phyloP scores from a whole-genome alignment of 495 filamentous ascomycete species.

The Lasiosphaeriaceae sp. region DNA sequence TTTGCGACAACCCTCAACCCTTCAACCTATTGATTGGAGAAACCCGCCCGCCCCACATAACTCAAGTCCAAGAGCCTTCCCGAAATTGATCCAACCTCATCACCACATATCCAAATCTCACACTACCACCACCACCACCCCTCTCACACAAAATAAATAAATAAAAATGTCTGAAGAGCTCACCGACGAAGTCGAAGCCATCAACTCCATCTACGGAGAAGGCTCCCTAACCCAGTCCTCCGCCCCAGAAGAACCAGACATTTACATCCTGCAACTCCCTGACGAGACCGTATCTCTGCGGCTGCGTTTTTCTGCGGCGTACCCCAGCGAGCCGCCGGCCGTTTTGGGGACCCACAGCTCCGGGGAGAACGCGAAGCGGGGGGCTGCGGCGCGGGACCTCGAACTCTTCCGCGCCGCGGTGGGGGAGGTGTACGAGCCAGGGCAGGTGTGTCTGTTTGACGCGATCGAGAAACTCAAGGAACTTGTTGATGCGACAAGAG shows the following conservation, averaged over 20 bases:
- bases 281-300: constrained; percentile 50
- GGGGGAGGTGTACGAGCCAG: constrained; percentile 59
- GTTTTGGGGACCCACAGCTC: constrained; percentile 65
- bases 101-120: too few relatives aligned
- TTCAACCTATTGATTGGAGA: too few relatives aligned
- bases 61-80: too few relatives aligned
- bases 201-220: constrained; percentile 89
- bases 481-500: constrained; percentile 17
- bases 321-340: constrained; percentile 64
- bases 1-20: too few relatives aligned
- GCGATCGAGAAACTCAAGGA: constrained; percentile 63
- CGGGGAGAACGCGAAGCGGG: constrained; percentile 55
- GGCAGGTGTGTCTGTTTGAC: constrained; percentile 84
- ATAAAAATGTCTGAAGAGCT: constrained; percentile 70
- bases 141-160: too few relatives aligned
- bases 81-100: too few relatives aligned
- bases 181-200: constrained; percentile 76
- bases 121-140: too few relatives aligned
- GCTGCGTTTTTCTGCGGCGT: constrained; percentile 63
- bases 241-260: constrained; percentile 11
- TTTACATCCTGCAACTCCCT: constrained; percentile 52
- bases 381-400: constrained; percentile 64
- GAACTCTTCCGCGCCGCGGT: constrained; percentile 64
- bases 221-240: constrained; percentile 50
- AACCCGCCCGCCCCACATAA: too few relatives aligned